phyloP scores from a whole-genome alignment of 129 eudicot genomes.

The Apium graveolens region DNA sequence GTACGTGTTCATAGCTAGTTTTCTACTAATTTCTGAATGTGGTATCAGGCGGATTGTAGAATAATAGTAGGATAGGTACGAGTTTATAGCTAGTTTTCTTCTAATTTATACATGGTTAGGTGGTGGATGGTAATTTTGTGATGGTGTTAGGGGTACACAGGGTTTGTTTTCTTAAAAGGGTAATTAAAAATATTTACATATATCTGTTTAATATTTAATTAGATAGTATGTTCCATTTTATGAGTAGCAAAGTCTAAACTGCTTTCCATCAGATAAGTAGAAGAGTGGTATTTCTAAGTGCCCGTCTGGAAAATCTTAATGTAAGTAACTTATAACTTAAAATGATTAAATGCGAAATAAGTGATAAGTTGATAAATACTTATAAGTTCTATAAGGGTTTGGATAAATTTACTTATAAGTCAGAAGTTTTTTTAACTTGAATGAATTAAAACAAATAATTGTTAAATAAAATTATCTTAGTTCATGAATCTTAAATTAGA shows the following conservation, averaged over 20 bases:
- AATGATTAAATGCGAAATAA: too few species aligned
- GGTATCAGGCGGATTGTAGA: not conserved
- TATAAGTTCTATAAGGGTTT: too few species aligned
- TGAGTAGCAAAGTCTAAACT: not conserved
- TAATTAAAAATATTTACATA: not conserved
- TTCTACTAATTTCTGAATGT: not conserved
- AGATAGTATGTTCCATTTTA: not conserved
- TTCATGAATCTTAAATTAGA: too few species aligned
- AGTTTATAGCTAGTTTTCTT: not conserved
- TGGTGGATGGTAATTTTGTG: not conserved
- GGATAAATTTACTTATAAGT: too few species aligned
- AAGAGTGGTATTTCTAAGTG: not conserved
- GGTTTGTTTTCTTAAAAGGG: not conserved
- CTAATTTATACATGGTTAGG: not conserved
- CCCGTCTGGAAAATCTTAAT: too few species aligned
- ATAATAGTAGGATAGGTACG: not conserved
- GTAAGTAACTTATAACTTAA: too few species aligned
- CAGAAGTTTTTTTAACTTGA: too few species aligned
- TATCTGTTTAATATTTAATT: not conserved
- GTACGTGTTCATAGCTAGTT: not conserved
- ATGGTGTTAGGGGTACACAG: not conserved
- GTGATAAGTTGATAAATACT: too few species aligned
- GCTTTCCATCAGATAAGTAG: not conserved
- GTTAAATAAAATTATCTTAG: too few species aligned
- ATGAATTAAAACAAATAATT: too few species aligned